phyloP scores from a whole-genome alignment of 2,329 filamentous ascomycete genomes.

The Pseudogymnoascus sp. region DNA sequence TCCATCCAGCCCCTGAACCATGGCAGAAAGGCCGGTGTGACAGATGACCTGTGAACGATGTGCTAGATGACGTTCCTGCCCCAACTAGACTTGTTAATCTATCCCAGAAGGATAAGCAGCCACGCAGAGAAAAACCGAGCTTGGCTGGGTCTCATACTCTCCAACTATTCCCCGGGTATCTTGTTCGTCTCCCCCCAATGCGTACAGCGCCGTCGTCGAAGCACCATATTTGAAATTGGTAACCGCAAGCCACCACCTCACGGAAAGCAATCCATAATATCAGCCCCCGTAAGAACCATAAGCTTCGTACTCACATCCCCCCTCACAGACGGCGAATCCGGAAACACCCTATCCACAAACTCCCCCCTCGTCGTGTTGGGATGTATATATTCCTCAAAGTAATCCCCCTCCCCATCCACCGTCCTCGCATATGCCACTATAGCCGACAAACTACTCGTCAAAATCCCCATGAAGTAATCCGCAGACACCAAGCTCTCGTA shows the following conservation, averaged over 20 bases:
- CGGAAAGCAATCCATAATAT: constrained; percentile 20
- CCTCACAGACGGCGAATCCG: constrained; percentile 13
- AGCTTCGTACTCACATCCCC: constrained; percentile 19
- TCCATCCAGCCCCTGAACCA: not conserved
- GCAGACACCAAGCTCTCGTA: constrained; percentile 18
- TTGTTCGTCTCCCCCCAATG: not conserved
- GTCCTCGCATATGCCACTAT: constrained; percentile 19
- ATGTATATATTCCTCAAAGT: constrained; percentile 16
- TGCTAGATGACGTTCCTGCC: not conserved
- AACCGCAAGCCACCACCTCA: constrained; percentile 7
- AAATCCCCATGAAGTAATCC: constrained; percentile 16
- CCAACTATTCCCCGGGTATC: not conserved
- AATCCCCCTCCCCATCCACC: constrained; percentile 14
- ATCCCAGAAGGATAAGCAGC: not conserved
- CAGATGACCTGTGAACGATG: not conserved
- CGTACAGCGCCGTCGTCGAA: not conserved
- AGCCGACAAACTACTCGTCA: constrained; percentile 19
- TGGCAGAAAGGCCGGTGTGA: not conserved
- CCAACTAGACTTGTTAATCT: not conserved
- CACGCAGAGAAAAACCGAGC: not conserved
- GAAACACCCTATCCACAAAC: constrained; percentile 9
- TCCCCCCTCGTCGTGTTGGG: constrained; percentile 14
- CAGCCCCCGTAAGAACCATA: constrained; percentile 18
- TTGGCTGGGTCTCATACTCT: not conserved
- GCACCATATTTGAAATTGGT: not conserved